Conservation (phyloP, 1,284 basidiomycete species). For the Fistulinella cinereoalba region DNA sequence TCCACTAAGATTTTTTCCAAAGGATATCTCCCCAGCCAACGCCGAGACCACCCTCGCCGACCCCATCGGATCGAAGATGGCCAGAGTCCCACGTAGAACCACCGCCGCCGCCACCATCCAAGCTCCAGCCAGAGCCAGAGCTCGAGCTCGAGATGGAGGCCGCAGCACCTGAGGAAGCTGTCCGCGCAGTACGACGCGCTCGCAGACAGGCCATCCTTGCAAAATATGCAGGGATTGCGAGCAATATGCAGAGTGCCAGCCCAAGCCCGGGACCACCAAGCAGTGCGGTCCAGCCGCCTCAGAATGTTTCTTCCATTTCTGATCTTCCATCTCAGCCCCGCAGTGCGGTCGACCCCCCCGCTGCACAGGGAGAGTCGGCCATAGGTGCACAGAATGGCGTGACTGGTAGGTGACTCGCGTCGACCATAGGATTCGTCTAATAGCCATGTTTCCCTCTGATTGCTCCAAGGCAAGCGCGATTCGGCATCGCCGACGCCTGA, state of each 20-base stretch:
- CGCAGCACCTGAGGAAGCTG: constrained; percentile 64
- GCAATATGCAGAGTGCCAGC: constrained; percentile 42
- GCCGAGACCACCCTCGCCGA: constrained; percentile 28
- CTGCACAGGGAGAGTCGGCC: constrained; percentile 8
- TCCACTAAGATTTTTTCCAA: constrained; percentile 5
- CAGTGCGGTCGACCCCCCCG: constrained; percentile 41
- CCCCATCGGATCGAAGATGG: constrained; percentile 24
- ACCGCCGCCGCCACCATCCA: constrained; percentile 21
- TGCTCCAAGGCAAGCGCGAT: constrained; percentile 42
- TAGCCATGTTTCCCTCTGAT: neutral
- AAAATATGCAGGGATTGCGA: constrained; percentile 63
- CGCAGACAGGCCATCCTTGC: constrained; percentile 84
- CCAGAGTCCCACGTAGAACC: constrained; percentile 5
- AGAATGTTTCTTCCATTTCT: constrained; percentile 55
- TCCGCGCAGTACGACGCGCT: constrained; percentile 75
- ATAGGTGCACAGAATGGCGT: constrained; percentile 20
- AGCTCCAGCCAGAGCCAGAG: constrained; percentile 40
- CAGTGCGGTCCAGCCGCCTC: constrained; percentile 72
- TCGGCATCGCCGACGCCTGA: constrained; percentile 53
- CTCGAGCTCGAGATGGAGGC: constrained; percentile 60
- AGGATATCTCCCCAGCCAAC: constrained; percentile 62
- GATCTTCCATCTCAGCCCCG: constrained; percentile 55
- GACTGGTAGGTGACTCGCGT: constrained; percentile 27
- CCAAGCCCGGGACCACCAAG: constrained; percentile 60
- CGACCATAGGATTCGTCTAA: constrained; percentile 3